These are phyloP conservation scores for Diaporthe sp. DNA, from an alignment of 2,329 filamentous ascomycete genomes.

Conservation along the genomic window DNA sequence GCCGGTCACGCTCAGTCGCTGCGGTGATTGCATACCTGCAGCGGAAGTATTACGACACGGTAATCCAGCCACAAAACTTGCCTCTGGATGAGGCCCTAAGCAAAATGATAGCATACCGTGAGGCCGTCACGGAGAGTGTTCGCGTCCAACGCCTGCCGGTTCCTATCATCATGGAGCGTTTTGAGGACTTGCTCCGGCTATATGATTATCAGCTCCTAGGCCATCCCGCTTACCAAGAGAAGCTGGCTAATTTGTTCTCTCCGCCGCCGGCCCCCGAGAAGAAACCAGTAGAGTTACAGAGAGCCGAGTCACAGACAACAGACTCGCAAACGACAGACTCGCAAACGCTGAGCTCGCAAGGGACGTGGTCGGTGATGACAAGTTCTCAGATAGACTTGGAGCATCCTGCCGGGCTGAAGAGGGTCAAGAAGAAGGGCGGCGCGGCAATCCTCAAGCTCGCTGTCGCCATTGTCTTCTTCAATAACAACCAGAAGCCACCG, in stretches of 20 bases:
- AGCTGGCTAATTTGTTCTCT: constrained; percentile 3
- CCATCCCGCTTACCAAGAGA: constrained; percentile 7
- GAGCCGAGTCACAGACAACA: not conserved
- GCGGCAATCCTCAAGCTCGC: constrained; percentile 22
- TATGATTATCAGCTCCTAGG: constrained; percentile 14
- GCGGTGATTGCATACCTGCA: constrained; percentile 26
- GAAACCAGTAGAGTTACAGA: not conserved
- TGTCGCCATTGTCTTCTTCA: constrained; percentile 11
- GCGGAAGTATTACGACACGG: constrained; percentile 15
- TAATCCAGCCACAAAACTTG: not conserved
- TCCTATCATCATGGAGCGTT: constrained; percentile 26
- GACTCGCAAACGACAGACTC: not conserved
- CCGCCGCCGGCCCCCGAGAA: not conserved
- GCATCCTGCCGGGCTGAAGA: not conserved
- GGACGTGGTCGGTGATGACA: not conserved
- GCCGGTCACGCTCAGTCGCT: constrained; percentile 23
- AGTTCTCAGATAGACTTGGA: constrained; percentile 2
- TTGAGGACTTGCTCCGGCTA: constrained; percentile 10
- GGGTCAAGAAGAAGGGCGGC: constrained; percentile 28
- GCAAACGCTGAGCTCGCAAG: constrained; percentile 7
- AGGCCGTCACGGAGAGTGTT: constrained; percentile 23
- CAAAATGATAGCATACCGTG: constrained; percentile 11
- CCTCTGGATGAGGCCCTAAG: not conserved
- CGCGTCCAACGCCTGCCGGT: constrained; percentile 14
- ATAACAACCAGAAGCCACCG: constrained; percentile 21